These are phyloP conservation scores for Agrocybe praecox DNA, from an alignment of 768 basidiomycete genomes.

Conservation along the genomic window DNA sequence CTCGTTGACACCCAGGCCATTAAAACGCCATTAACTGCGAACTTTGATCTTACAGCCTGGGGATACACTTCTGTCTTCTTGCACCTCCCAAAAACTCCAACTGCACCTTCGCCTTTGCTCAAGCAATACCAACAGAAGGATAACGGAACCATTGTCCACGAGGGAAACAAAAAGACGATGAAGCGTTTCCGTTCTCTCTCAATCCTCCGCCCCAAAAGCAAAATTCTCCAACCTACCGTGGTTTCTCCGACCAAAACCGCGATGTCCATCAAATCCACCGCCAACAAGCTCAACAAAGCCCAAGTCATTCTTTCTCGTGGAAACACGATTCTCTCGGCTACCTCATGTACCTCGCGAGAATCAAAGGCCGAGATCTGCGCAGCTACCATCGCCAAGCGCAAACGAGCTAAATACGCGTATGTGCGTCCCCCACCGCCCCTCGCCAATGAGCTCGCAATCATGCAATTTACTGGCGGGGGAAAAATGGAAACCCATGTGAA, in stretches of 20 bases:
- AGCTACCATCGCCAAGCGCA: conserved; percentile 41
- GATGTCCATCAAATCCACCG: conserved; percentile 10
- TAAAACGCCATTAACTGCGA: conserved; percentile 45
- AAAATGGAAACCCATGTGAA: conserved; percentile 54
- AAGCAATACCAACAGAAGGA: conserved; percentile 17
- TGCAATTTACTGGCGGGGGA: conserved; percentile 75
- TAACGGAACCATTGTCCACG: conserved; percentile 9
- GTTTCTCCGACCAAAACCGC: conserved; percentile 22
- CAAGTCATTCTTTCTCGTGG: not conserved
- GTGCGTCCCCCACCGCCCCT: conserved; percentile 52
- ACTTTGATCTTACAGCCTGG: conserved; percentile 59
- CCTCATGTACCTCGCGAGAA: conserved; percentile 10
- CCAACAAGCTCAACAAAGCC: conserved; percentile 5
- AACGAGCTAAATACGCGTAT: conserved; percentile 52
- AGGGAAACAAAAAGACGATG: conserved; percentile 18
- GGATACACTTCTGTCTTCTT: conserved; percentile 73
- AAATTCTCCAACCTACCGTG: conserved; percentile 17
- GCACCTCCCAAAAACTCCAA: conserved; percentile 54
- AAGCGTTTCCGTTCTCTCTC: conserved; percentile 45
- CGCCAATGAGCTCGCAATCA: conserved; percentile 65
- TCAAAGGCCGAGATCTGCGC: conserved; percentile 21
- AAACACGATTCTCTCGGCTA: not conserved
- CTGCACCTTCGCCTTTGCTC: conserved; percentile 41
- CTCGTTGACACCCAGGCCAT: conserved; percentile 38
- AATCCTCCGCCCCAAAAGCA: conserved; percentile 42